Conservation (phyloP, 148 eudicot genomes). For the Amaranthus palmeri region DNA sequence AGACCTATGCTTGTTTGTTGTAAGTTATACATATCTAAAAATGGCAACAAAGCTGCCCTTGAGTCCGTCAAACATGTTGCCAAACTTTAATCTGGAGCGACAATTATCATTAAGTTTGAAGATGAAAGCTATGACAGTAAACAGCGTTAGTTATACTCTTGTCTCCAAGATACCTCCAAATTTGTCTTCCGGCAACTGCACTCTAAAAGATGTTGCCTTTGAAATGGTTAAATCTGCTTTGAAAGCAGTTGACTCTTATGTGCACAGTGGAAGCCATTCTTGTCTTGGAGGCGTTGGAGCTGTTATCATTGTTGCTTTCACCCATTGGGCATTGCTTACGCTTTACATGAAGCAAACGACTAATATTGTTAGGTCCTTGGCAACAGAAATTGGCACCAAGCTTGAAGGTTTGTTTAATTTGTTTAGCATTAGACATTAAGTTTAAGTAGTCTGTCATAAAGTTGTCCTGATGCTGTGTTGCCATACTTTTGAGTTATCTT, state of each 20-base stretch:
- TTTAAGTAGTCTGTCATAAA: neutral
- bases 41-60: constrained; percentile 73
- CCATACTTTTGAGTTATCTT: no score
- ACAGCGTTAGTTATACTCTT: constrained; percentile 90
- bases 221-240: constrained; percentile 82
- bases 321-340: constrained; percentile 50
- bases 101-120: constrained; percentile 64
- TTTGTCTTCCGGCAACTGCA: constrained; percentile 22
- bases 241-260: constrained; percentile 49
- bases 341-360: constrained; percentile 56
- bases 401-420: constrained; percentile 51
- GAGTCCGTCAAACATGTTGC: constrained; percentile 77
- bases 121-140: constrained; percentile 56
- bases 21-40: constrained; percentile 86
- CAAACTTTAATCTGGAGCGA: constrained; percentile 50
- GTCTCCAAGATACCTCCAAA: constrained; percentile 49
- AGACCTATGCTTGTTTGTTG: constrained; percentile 68
- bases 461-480: no score
- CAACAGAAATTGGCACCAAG: constrained; percentile 56
- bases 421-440: neutral
- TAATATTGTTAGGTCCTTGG: constrained; percentile 60
- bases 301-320: constrained; percentile 80
- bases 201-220: constrained; percentile 52
- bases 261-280: constrained; percentile 76
- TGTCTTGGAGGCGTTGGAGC: constrained; percentile 94